Evolutionary conservation across 2,329 filamentous ascomycete species (phyloP), one percentile per base, ranked within the genome.

Genomic region (Alternaria alternata): DNA sequence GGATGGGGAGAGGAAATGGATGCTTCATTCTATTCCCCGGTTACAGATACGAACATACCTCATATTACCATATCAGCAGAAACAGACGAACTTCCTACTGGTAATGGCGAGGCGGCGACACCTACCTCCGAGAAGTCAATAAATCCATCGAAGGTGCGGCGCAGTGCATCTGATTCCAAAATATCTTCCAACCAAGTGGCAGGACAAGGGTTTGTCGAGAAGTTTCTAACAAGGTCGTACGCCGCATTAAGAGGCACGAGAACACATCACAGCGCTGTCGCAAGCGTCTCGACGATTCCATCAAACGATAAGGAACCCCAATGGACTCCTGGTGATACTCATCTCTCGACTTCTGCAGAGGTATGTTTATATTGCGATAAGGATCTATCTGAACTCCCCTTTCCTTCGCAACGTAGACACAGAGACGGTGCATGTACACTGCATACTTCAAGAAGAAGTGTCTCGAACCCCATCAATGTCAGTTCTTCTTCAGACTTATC

Each of bases 91-190:
- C 16, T 8, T 7, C 6, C 22, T 26, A 28, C 22, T 8, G 12
- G 16, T 11, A 44, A 26, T 11, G 7, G 22, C 7, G 42, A 44
- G 20, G 42, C 12, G 5, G 18, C 11, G 14, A 26, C 16, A 20
- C 24, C 36, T 4, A 22, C 39, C 7, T 30, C 36, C 2, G 24
- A 30, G 28, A 18, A 8, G 6, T 22, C 16, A 5, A 42, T 26
- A 28, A 18, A 38, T 3, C 5, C 7, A 18, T 22, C 34, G 14
- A 41, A 9, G 2, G 11, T 52, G 16, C 20, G 24, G 36, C 49
- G 38, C 36, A 52, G 38, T 52, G 49, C 18, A 16, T 52, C 49
- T 9, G 38, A 52, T 42, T 52, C 49, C 16, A 38, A 52, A 6
- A 18, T 49, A 7, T 5, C 6, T 20, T 7, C 12, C 24, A 34